Evolutionary conservation across 306 rosid genomes (phyloP).

Genomic region (Quercus dentata): DNA sequence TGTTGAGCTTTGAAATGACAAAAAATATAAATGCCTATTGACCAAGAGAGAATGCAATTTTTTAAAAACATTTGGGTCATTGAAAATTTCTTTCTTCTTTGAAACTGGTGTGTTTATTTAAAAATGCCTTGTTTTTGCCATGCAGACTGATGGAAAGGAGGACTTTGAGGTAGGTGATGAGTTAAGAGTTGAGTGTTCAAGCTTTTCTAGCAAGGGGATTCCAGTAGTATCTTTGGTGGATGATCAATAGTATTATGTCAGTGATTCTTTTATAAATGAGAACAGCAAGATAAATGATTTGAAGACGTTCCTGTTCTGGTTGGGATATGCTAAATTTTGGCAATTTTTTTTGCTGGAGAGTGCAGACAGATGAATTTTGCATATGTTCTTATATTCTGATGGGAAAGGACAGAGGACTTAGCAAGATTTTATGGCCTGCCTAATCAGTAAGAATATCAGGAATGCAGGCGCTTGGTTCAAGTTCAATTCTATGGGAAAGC

Average conservation of each 20-base stretch:
- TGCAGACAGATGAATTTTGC: neutral
- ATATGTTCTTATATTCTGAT: neutral
- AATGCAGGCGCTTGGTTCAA: neutral
- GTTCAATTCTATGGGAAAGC: neutral
- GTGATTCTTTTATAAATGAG: neutral
- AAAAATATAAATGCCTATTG: neutral
- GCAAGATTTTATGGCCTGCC: neutral
- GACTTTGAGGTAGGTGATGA: constrained; percentile 54
- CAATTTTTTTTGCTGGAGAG: neutral
- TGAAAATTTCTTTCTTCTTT: neutral
- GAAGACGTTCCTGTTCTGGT: constrained; percentile 5
- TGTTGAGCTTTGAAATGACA: neutral
- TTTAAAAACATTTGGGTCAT: neutral
- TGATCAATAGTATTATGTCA: constrained; percentile 31
- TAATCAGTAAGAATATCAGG: neutral
- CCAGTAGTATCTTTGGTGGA: constrained; percentile 63
- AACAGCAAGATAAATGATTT: constrained; percentile 11
- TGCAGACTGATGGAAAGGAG: constrained; percentile 52
- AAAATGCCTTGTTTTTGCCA: constrained; percentile 15
- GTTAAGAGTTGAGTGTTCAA: constrained; percentile 61
- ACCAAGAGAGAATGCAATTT: neutral
- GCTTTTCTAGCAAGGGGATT: constrained; percentile 75
- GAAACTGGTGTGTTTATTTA: neutral
- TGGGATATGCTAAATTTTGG: neutral
- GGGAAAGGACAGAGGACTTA: neutral